Evolutionary conservation across 352 stramenopile species (phyloP), one percentile per base, ranked within the genome.

Genomic region (Globisporangium canariense): DNA sequence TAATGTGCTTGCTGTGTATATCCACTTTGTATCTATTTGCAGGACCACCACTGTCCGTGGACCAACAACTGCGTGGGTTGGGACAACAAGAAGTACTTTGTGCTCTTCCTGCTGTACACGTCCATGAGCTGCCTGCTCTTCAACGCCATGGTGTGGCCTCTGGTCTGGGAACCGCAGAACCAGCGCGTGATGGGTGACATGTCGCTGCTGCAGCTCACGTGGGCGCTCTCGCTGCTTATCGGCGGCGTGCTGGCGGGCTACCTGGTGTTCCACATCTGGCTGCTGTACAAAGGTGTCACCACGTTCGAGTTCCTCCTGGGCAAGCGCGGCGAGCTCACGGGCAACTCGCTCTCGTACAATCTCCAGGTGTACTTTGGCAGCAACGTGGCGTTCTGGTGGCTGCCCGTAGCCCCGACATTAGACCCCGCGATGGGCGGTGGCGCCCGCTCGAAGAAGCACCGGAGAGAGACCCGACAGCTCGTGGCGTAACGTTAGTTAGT

Each of bases 21-120:
- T 3, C 2, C 36, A 11, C n/a, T 7, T 6, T 47, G 16, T 13
- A 2, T 10, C 38, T 16, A 45, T 45, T 16, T 25, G 30, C 43
- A 81, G 74, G 83, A 96, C 62, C 86, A 96, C 60, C 87, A 94
- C 62, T 94, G 86, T 53, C 85, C 87, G 58, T 96, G 85, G 87
- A 92, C 78, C 4, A 83, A 74, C 67, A 96, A 94, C 64, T 96
- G 87, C 70, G 81, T 96, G n/a, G 87, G 78, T 7, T 89, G 73
- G 73, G 79, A 71, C 69, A 96, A 92, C 71, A 93, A 96, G 61
- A 94, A 92, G 72, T 82, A 75, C 70, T 93, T 93, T 58, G 40
- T 93, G 64, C 80, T 93, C 47, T 93, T 93, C 62, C 65, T 93
- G 20, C 14, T 89, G 1, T 93, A 94, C 74, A 90, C 87, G 59